Evolutionary conservation across 805 yeast species (phyloP), one percentile per base, ranked within the genome.

Genomic region (Starmerella riodocensis): DNA sequence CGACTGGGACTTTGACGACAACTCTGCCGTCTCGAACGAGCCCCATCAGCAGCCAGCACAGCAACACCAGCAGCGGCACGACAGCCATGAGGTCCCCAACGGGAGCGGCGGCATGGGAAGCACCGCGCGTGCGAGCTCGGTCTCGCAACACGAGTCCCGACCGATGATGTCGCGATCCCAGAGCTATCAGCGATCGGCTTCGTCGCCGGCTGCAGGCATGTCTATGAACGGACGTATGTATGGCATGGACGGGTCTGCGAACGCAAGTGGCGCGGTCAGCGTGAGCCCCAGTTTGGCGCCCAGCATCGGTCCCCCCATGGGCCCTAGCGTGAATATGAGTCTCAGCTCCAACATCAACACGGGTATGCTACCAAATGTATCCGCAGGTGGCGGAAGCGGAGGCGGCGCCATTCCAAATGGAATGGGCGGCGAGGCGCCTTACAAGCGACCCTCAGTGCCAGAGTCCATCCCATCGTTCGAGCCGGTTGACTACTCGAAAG

Each of bases 401-500:
- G 7, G 9, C 9, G 17, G 31, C 14, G 17, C 9, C 17, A 16
- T 11, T 11, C 17, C 31, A 9, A 14, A 16, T 28, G n/a, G n/a
- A n/a, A n/a, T n/a, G n/a, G n/a, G n/a, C n/a, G n/a, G n/a, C n/a
- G n/a, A n/a, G n/a, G n/a, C 13, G 14, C 28, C 6, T 25, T 13
- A 25, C 28, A 25, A 12, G 14, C 16, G 34, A 31, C 23, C 33
- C 42, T 6, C 34, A 25, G 4, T 34, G 32, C 20, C 35, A 32
- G 2, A 33, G 32, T 16, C 34, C 34, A 2, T 31, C 7, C 30
- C 29, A n/a, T 12, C 35, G 13, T 31, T 31, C 11, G 42, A 42
- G 21, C 40, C 42, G 6, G 7, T 33, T 1, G 49, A 47, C 11
- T 6, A 43, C 6, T 41, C 38, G 2, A 45, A 49, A 12, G 47